These are phyloP conservation scores for Verticillium nubilum DNA, from an alignment of 2,329 filamentous ascomycete genomes.

Conservation along the genomic window DNA sequence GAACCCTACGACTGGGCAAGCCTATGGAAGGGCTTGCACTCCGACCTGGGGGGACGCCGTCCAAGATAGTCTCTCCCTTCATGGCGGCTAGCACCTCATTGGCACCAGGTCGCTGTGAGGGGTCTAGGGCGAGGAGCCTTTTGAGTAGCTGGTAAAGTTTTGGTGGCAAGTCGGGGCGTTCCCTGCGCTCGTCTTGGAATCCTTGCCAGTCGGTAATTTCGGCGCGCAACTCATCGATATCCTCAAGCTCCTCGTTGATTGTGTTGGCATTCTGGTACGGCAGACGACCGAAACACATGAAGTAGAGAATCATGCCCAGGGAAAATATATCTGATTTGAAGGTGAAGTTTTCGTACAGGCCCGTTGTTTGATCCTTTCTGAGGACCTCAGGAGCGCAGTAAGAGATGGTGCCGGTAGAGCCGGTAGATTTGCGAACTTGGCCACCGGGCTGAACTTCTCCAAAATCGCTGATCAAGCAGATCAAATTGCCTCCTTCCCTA, in stretches of 20 bases:
- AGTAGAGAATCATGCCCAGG: slow-evolving; percentile 96
- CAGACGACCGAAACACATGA: slow-evolving; percentile 88
- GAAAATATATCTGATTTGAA: slow-evolving; percentile 99
- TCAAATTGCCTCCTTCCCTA: slow-evolving; percentile 62
- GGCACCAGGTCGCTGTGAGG: slow-evolving; percentile 72
- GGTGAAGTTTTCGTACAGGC: slow-evolving; percentile 85
- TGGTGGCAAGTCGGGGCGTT: slow-evolving; percentile 76
- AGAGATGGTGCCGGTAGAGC: slow-evolving; percentile 91
- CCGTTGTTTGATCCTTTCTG: slow-evolving; percentile 53
- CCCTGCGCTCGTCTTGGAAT: slow-evolving; percentile 70
- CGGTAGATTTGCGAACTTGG: slow-evolving; percentile 77
- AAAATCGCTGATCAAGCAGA: slow-evolving; percentile 93
- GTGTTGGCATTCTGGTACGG: slow-evolving; percentile 82
- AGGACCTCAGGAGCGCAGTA: slow-evolving; percentile 97
- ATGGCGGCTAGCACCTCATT: slow-evolving; percentile 79
- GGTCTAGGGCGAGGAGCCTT: slow-evolving; percentile 71
- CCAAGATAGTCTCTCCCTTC: slow-evolving; percentile 56
- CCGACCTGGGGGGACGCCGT: slow-evolving; percentile 29
- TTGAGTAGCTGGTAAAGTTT: slow-evolving; percentile 83
- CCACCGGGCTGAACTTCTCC: slow-evolving; percentile 90
- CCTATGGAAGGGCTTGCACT: slow-evolving; percentile 30
- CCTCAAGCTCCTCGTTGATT: slow-evolving; percentile 85
- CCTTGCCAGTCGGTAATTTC: slow-evolving; percentile 88
- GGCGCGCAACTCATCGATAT: slow-evolving; percentile 74
- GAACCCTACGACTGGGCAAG: slow-evolving; percentile 41